Conservation (phyloP, 1,284 basidiomycete species). For the Leccinum huronense region DNA sequence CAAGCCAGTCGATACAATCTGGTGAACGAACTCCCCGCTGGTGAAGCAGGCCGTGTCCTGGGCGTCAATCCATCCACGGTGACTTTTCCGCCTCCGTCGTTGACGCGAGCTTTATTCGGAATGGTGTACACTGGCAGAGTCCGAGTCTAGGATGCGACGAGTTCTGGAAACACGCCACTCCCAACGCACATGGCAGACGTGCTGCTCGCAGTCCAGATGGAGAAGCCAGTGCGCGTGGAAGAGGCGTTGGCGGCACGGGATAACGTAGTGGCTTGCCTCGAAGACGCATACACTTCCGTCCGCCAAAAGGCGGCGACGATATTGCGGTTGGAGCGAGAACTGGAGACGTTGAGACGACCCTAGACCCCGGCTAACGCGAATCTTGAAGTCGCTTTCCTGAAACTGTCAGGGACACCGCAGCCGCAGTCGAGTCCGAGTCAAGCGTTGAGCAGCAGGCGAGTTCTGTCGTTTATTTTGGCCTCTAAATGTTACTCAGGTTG, state of each 20-base stretch:
- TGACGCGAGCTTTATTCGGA: slow-evolving; percentile 2
- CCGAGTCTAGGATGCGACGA: too few species aligned
- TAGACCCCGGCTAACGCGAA: slow-evolving; percentile 26
- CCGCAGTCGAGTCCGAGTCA: not conserved
- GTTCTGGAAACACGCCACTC: too few species aligned
- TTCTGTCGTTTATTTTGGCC: not conserved
- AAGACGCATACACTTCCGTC: slow-evolving; percentile 58
- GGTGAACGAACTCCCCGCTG: slow-evolving; percentile 4
- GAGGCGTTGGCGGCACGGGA: slow-evolving; percentile 67
- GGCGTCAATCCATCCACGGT: slow-evolving; percentile 19
- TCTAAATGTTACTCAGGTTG: not conserved
- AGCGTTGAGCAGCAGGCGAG: slow-evolving; percentile 7
- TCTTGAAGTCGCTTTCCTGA: not conserved
- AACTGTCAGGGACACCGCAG: slow-evolving; percentile 5
- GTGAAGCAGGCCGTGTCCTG: slow-evolving; percentile 5
- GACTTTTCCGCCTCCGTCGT: slow-evolving; percentile 2
- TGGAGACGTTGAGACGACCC: slow-evolving; percentile 30
- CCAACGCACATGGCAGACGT: slow-evolving; percentile 40
- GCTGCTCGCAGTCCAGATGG: slow-evolving; percentile 55
- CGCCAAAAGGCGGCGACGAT: slow-evolving; percentile 57
- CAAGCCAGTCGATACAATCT: not conserved
- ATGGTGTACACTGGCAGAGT: too few species aligned
- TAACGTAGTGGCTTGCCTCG: slow-evolving; percentile 56
- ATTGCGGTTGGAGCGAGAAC: slow-evolving; percentile 47
- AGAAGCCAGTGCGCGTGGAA: slow-evolving; percentile 47